Evolutionary conservation across 495 filamentous ascomycete species (phyloP).

Genomic region (Penicillium desertorum): DNA sequence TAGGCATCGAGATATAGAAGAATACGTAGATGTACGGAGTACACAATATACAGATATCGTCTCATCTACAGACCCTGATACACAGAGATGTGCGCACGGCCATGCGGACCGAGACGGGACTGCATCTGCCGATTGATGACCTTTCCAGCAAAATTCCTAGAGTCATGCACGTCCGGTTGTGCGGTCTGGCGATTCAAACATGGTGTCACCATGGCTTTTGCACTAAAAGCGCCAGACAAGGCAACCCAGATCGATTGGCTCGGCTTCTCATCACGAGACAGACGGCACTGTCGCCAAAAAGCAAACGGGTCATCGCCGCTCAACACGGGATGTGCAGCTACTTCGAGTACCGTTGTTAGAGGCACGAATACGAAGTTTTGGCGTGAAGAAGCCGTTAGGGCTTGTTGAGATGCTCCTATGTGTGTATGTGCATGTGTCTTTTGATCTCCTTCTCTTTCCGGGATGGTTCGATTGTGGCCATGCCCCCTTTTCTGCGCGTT

Average conservation of each 20-base stretch:
- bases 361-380: constrained; percentile 5
- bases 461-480: constrained; percentile 19
- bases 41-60: background rate
- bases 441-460: constrained; percentile 19
- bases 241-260: constrained; percentile 18
- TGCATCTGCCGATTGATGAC: constrained; percentile 19
- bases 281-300: constrained; percentile 8
- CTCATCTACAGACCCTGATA: constrained; percentile 8
- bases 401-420: background rate
- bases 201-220: constrained; percentile 26
- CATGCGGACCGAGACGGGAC: constrained; percentile 31
- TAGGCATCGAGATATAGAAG: background rate
- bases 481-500: constrained; percentile 17
- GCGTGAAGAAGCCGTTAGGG: constrained; percentile 1
- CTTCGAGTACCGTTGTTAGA: constrained; percentile 14
- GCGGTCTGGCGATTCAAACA: constrained; percentile 19
- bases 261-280: constrained; percentile 26
- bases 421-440: constrained; percentile 13
- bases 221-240: constrained; percentile 18
- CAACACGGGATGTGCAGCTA: constrained; percentile 9
- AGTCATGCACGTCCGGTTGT: constrained; percentile 27
- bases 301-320: constrained; percentile 22
- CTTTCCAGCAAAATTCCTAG: constrained; percentile 19
- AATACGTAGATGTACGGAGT: background rate
- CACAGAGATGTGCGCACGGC: constrained; percentile 20